Evolutionary conservation across 441 rosid genomes (phyloP).

Genomic region (Eutrema salsugineum): DNA sequence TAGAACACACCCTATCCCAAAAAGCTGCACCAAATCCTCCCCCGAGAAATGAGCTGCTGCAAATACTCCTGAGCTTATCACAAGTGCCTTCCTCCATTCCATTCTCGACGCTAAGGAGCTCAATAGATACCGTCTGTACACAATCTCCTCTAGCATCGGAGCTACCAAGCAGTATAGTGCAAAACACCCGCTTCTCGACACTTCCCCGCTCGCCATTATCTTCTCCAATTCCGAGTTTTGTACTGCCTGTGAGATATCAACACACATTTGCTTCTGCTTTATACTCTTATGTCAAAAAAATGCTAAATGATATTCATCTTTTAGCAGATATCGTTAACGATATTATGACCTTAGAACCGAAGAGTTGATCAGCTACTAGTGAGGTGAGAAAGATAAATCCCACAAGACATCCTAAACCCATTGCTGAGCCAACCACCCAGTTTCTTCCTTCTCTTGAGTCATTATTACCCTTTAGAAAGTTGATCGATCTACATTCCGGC

Average conservation of each 20-base stretch:
- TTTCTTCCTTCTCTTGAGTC: conserved; percentile 36
- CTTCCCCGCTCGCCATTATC: conserved; percentile 49
- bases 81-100: conserved; percentile 63
- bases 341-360: conserved; percentile 47
- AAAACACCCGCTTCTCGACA: conserved; percentile 48
- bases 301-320: not conserved
- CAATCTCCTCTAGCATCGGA: conserved; percentile 71
- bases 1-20: conserved; percentile 60
- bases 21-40: conserved; percentile 55
- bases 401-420: conserved; percentile 55
- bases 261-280: not conserved
- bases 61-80: conserved; percentile 61
- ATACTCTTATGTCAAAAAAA: not conserved
- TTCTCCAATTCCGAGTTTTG: conserved; percentile 47
- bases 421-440: conserved; percentile 60
- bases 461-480: conserved; percentile 33
- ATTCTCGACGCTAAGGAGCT: conserved; percentile 51
- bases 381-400: conserved; percentile 52
- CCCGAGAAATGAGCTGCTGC: conserved; percentile 76
- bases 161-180: conserved; percentile 57
- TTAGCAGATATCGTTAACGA: too few species aligned
- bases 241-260: conserved; percentile 41
- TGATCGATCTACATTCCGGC: conserved; percentile 38
- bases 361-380: conserved; percentile 38
- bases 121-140: conserved; percentile 80